These are phyloP conservation scores for Annulohypoxylon stygium DNA, from an alignment of 495 filamentous ascomycete species.

Conservation along the genomic window DNA sequence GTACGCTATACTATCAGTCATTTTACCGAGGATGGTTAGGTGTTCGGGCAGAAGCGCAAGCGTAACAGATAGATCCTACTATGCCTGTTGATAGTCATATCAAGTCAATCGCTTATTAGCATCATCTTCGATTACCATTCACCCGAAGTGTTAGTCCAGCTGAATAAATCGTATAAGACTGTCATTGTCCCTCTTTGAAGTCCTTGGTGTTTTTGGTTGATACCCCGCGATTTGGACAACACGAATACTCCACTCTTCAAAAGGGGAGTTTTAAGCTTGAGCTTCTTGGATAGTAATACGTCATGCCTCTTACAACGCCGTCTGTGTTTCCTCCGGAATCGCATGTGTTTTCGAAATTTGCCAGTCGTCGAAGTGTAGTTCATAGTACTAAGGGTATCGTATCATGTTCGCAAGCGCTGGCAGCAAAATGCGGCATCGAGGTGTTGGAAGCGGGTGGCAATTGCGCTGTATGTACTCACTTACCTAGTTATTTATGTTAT, in stretches of 20 bases:
- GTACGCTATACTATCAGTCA: slow-evolving; percentile 24
- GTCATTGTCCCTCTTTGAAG: background rate
- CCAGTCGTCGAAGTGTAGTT: slow-evolving; percentile 89
- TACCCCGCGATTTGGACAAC: slow-evolving; percentile 12
- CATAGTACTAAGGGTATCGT: slow-evolving; percentile 95
- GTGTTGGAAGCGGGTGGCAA: slow-evolving; percentile 91
- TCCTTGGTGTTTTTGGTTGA: background rate
- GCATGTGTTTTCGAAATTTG: slow-evolving; percentile 73
- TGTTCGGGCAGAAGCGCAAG: slow-evolving; percentile 30
- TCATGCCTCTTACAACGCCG: slow-evolving; percentile 59
- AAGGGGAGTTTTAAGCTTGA: background rate
- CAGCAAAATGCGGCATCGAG: slow-evolving; percentile 86
- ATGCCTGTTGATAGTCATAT: background rate
- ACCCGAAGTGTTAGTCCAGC: background rate
- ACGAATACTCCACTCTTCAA: background rate
- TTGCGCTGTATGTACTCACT: slow-evolving; percentile 76
- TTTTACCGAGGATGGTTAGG: slow-evolving; percentile 35
- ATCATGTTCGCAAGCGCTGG: slow-evolving; percentile 90
- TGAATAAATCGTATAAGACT: background rate
- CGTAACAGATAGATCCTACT: slow-evolving; percentile 20
- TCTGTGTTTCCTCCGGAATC: slow-evolving; percentile 72
- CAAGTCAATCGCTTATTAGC: background rate
- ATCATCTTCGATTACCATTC: slow-evolving; percentile 9
- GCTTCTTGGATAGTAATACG: background rate
- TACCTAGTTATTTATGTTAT: background rate